phyloP scores from a whole-genome alignment of 495 filamentous ascomycete species.

The Umbilicaria muhlenbergii region DNA sequence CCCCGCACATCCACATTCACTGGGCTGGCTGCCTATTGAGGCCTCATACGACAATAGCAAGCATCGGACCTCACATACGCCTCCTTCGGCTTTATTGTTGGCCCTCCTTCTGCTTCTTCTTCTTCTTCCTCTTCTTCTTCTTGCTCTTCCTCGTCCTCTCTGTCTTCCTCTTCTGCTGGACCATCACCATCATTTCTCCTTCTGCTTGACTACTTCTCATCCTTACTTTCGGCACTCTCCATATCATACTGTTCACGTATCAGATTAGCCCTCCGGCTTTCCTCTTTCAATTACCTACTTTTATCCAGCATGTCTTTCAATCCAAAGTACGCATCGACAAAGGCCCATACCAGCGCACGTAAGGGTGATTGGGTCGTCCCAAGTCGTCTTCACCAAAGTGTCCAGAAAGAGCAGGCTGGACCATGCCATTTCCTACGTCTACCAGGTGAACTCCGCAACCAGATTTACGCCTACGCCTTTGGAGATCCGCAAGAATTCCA shows the following conservation, averaged over 20 bases:
- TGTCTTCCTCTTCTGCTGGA: background rate
- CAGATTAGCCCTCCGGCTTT: background rate
- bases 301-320: constrained; percentile 21
- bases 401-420: constrained; percentile 3
- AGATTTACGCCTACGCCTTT: constrained; percentile 11
- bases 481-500: constrained; percentile 1
- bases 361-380: constrained; percentile 12
- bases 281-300: constrained; percentile 26
- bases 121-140: constrained; percentile 2
- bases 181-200: constrained; percentile 2
- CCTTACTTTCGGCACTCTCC: constrained; percentile 11
- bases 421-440: constrained; percentile 8
- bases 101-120: background rate
- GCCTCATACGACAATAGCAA: background rate
- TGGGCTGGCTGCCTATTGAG: background rate
- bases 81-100: background rate
- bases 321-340: constrained; percentile 8
- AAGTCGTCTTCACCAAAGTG: constrained; percentile 9
- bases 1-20: too few relatives aligned
- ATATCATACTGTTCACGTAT: constrained; percentile 5
- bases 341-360: constrained; percentile 5
- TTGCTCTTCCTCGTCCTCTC: background rate
- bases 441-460: constrained; percentile 8
- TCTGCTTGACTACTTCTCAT: constrained; percentile 4
- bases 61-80: background rate